A percentile compares a stretch with the other conserved stretches of the same genome.
These are phyloP conservation scores for Fusarium caatingaense DNA, from an alignment of 2,329 filamentous ascomycete species.

Conservation along the genomic window DNA sequence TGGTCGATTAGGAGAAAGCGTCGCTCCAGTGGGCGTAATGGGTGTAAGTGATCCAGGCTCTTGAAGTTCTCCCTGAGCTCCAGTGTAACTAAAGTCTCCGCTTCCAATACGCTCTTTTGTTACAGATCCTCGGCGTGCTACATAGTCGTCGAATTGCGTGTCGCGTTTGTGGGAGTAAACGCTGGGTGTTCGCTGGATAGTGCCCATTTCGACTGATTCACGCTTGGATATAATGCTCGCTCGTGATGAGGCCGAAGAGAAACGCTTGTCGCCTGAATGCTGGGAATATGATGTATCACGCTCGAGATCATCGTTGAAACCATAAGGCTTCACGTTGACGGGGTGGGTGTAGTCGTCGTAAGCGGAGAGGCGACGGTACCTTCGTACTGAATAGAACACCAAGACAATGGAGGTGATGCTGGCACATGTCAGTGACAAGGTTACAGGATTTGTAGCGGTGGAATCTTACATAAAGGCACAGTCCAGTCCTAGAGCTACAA, in stretches of 20 bases:
- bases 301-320: slow-evolving; percentile 54
- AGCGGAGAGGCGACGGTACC: slow-evolving; percentile 60
- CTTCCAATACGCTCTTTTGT: slow-evolving; percentile 45
- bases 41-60: slow-evolving; percentile 12
- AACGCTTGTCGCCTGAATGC: slow-evolving; percentile 46
- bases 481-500: slow-evolving; percentile 62
- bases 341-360: slow-evolving; percentile 65
- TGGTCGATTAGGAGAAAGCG: slow-evolving; percentile 38
- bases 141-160: slow-evolving; percentile 61
- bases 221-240: slow-evolving; percentile 46
- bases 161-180: slow-evolving; percentile 60
- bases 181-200: slow-evolving; percentile 42
- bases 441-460: background rate
- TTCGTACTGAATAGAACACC: slow-evolving; percentile 59
- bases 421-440: slow-evolving; percentile 7
- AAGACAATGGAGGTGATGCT: slow-evolving; percentile 56
- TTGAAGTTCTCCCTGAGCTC: slow-evolving; percentile 25
- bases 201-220: slow-evolving; percentile 40
- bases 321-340: slow-evolving; percentile 61
- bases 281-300: slow-evolving; percentile 45
- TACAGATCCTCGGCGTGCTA: slow-evolving; percentile 50
- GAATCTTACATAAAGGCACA: slow-evolving; percentile 59
- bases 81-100: slow-evolving; percentile 50
- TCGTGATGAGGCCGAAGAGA: slow-evolving; percentile 45
- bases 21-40: slow-evolving; percentile 1